Evolutionary conservation across 306 rosid genomes (phyloP), one percentile per base, ranked within the genome.

Genomic region (Crotalaria pallida): DNA sequence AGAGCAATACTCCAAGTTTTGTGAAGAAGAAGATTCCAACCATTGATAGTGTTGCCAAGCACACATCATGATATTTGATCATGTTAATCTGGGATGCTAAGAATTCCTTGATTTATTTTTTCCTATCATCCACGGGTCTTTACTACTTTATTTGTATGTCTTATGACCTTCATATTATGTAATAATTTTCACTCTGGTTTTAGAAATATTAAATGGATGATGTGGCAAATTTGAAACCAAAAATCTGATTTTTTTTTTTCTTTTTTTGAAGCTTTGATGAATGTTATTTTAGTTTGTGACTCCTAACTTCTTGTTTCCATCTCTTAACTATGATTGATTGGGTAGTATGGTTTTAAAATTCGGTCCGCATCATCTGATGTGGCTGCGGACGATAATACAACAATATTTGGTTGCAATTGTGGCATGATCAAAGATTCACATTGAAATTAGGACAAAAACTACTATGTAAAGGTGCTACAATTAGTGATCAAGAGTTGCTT

Each of bases 1-100:
- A 16, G 91, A 91, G 4, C 24, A 88, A 58, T 94, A 91, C 86
- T 26, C 95, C 81, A 87, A 94, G 79, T 94, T 94, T 86, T 94
- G 99, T 68, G 96, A 94, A 81, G 96, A 94, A 80, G 98, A 94
- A 72, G 89, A 94, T 69, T 85, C 93, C 77, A 76, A 77, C 43
- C 96, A 88, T 65, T 91, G 87, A 87, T 76, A 10, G 2, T 23
- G 62, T 75, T 34, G 65, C 49, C 21, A 59, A 47, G 69, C 40
- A 45, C 52, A 12, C 31, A 36, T 58, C 66, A 10, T 51, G 77
- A 24, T 55, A n/a, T 63, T 58, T 51, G 81, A 19, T 49, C 70
- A 57, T 63, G 44, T 58, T 57, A 50, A 64, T 24, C 27, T 57
- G 77, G 65, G 69, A 45, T 51, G 58, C 83, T 63, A 31, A 34